Base-by-base conservation (phyloP, 495 filamentous ascomycete species). In the Penicillium manginii region DNA sequence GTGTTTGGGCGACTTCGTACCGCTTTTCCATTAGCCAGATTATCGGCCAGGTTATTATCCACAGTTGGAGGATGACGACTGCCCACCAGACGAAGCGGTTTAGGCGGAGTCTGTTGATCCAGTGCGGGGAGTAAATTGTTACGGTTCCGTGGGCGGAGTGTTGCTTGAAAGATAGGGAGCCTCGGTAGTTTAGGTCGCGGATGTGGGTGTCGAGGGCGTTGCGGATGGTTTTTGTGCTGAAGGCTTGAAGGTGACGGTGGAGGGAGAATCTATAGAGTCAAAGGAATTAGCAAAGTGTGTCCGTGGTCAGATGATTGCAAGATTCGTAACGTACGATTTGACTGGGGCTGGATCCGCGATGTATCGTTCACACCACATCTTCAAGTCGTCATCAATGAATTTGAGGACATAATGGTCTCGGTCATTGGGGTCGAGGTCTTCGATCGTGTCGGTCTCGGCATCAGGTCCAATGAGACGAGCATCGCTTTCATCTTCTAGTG, bases 71-170 rank as follows among this genome's bases (percentile, higher is more conserved):
- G 37, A 81, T 62, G 29, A 80, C 66, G 31, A 70, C 67, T 12
- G 40, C 15, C 69, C 70, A 80, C 60, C 67, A 78, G 3, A 76
- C 62, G 48, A 59, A 73, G n/a, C 22, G 23, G 48, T 78, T 78
- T 1, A 66, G 63, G 26, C 77, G 73, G 2, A 74, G 57, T 0
- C 58, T 69, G 61, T 81, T 81, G 55, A 80, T 74, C 75, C 75
- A 79, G 54, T 80, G 78, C 17, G 78, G 75, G 2, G 78, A 81
- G 59, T 78, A 79, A 35, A 81, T 54, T 17, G 70, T 74, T 33
- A 79, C 58, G 2, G 62, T 64, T 19, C 60, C 39, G 58, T 77
- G 66, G 21, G 66, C 61, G 32, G 68, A 53, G 1, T 53, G 43
- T 3, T 67, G 58, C 0, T 32, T 48, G 50, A 76, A 61, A 42